phyloP scores from a whole-genome alignment of 495 filamentous ascomycete genomes.

The Opeltia flavorubescens region DNA sequence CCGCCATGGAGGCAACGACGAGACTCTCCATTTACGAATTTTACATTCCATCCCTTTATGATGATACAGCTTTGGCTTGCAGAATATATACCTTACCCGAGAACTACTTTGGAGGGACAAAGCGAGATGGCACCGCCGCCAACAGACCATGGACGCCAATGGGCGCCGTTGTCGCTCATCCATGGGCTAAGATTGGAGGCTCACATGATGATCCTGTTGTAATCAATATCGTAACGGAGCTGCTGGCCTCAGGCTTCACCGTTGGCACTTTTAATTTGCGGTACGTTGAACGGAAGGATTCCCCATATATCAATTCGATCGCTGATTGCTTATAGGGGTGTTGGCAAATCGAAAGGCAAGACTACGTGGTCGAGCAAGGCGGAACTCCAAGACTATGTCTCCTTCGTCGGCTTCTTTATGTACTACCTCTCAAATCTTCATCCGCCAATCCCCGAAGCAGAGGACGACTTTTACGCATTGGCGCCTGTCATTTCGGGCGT shows the following conservation, averaged over 20 bases:
- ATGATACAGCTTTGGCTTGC: slow-evolving; percentile 58
- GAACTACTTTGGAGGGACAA: background rate
- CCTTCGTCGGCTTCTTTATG: slow-evolving; percentile 62
- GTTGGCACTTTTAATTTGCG: slow-evolving; percentile 91
- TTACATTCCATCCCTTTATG: slow-evolving; percentile 71
- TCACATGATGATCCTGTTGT: slow-evolving; percentile 75
- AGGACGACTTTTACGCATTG: background rate
- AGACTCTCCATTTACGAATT: slow-evolving; percentile 47
- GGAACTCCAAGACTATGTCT: slow-evolving; percentile 68
- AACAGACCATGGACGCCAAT: slow-evolving; percentile 33
- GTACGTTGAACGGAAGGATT: slow-evolving; percentile 27
- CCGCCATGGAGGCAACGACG: background rate
- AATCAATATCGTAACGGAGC: slow-evolving; percentile 39
- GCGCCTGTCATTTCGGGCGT: background rate
- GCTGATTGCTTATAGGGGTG: slow-evolving; percentile 43
- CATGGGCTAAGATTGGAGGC: slow-evolving; percentile 79
- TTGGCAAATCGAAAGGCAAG: slow-evolving; percentile 53
- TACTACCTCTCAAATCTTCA: slow-evolving; percentile 45
- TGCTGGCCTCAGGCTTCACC: slow-evolving; percentile 54
- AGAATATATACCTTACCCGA: slow-evolving; percentile 44
- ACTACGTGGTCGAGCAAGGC: slow-evolving; percentile 77
- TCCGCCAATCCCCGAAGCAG: background rate
- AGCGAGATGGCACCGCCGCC: background rate
- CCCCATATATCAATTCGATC: background rate
- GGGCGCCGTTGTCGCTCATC: slow-evolving; percentile 76